Conservation (phyloP, 768 basidiomycete species). For the Piloderma croceum region DNA sequence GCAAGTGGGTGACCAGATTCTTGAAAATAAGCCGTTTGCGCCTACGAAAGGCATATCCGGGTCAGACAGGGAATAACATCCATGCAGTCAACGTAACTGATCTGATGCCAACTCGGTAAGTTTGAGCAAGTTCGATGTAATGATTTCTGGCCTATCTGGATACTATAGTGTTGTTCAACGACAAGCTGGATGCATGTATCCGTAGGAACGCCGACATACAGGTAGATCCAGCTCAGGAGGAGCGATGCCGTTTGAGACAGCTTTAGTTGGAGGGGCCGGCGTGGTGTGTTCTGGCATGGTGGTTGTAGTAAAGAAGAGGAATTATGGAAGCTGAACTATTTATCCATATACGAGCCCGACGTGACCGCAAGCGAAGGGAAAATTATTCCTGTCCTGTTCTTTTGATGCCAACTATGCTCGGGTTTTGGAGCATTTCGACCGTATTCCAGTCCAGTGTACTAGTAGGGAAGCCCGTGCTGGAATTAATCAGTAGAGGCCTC, state of each 20-base stretch:
- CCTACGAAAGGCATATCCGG: constrained; percentile 14
- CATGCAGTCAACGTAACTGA: constrained; percentile 26
- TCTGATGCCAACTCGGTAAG: constrained; percentile 32
- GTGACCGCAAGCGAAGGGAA: too few species aligned
- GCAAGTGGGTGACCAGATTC: constrained; percentile 60
- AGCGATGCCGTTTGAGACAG: constrained; percentile 37
- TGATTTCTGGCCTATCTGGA: constrained; percentile 42
- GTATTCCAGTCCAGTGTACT: too few species aligned
- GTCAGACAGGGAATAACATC: neutral
- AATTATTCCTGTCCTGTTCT: too few species aligned
- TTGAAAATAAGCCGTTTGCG: constrained; percentile 44
- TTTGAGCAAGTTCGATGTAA: constrained; percentile 43
- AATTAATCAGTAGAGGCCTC: too few species aligned
- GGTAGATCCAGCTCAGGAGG: constrained; percentile 35
- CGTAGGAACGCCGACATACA: constrained; percentile 23
- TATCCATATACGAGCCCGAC: too few species aligned
- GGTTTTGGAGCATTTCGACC: too few species aligned
- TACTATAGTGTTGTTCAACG: constrained; percentile 25
- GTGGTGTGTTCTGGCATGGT: too few species aligned
- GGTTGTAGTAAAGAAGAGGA: too few species aligned
- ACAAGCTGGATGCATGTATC: neutral
- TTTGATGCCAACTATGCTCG: too few species aligned
- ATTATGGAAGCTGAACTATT: too few species aligned
- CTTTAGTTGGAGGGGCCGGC: too few species aligned
- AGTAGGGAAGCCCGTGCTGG: too few species aligned